Evolutionary conservation across 2,329 filamentous ascomycete species (phyloP).

Genomic region (Cercospora janseana): DNA sequence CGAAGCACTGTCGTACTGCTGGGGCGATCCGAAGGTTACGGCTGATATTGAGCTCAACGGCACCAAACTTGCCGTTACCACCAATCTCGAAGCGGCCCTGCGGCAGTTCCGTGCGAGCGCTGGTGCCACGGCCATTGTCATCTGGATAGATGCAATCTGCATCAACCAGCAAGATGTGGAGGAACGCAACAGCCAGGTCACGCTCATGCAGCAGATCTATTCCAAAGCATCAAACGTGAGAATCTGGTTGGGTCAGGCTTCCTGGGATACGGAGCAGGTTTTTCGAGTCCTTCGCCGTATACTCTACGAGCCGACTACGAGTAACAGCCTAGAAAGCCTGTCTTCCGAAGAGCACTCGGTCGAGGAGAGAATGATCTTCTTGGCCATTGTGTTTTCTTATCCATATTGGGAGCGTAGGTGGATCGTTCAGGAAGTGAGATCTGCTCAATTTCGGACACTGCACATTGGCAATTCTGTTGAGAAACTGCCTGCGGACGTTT

Average conservation of each 20-base stretch:
- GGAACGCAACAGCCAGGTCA: constrained; percentile 16
- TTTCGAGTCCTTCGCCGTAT: neutral
- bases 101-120: constrained; percentile 1
- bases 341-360: neutral
- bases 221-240: neutral
- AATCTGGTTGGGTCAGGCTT: constrained; percentile 14
- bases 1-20: constrained; percentile 19
- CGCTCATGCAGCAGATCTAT: constrained; percentile 20
- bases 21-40: neutral
- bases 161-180: constrained; percentile 19
- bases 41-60: constrained; percentile 3
- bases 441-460: constrained; percentile 3
- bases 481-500: neutral
- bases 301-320: neutral
- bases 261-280: neutral
- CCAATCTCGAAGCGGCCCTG: constrained; percentile 5
- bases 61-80: neutral
- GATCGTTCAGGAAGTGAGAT: constrained; percentile 16
- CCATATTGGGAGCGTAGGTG: constrained; percentile 7
- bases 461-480: constrained; percentile 1
- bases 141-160: constrained; percentile 24
- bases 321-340: neutral
- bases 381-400: constrained; percentile 2
- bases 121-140: neutral
- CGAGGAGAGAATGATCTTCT: neutral